Conservation (phyloP, 306 rosid genomes). For the Inga oerstediana region DNA sequence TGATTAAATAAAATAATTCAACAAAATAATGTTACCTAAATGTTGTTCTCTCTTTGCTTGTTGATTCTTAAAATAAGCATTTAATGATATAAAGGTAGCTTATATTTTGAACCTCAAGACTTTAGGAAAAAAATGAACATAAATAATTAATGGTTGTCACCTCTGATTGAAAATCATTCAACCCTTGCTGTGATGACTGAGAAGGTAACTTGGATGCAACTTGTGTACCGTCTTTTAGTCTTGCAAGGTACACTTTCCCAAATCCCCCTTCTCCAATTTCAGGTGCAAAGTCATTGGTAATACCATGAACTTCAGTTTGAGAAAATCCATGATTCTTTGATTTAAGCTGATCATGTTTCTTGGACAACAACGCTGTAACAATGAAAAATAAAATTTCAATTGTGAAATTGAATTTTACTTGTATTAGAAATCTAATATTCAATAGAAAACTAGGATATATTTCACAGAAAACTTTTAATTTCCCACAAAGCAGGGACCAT, state of each 20-base stretch:
- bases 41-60: too few relatives aligned
- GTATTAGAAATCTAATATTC: background rate
- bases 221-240: constrained; percentile 26
- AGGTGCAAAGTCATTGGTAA: constrained; percentile 44
- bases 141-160: background rate
- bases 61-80: too few relatives aligned
- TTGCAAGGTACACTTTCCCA: constrained; percentile 49
- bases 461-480: background rate
- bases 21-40: too few relatives aligned
- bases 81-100: too few relatives aligned
- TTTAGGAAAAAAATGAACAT: too few relatives aligned
- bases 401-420: background rate
- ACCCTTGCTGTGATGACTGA: constrained; percentile 46
- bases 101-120: too few relatives aligned
- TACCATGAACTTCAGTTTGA: constrained; percentile 34
- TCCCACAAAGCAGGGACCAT: too few relatives aligned
- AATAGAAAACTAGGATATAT: background rate
- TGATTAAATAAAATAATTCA: too few relatives aligned
- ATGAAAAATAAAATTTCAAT: background rate
- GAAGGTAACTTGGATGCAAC: constrained; percentile 55
- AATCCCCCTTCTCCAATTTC: constrained; percentile 57
- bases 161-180: constrained; percentile 45
- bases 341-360: background rate
- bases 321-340: constrained; percentile 29
- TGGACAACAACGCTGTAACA: background rate